A percentile compares a stretch with the other conserved stretches of the same genome.
Conservation (phyloP, 2,329 filamentous ascomycete genomes). For the Fusarium temperatum region DNA sequence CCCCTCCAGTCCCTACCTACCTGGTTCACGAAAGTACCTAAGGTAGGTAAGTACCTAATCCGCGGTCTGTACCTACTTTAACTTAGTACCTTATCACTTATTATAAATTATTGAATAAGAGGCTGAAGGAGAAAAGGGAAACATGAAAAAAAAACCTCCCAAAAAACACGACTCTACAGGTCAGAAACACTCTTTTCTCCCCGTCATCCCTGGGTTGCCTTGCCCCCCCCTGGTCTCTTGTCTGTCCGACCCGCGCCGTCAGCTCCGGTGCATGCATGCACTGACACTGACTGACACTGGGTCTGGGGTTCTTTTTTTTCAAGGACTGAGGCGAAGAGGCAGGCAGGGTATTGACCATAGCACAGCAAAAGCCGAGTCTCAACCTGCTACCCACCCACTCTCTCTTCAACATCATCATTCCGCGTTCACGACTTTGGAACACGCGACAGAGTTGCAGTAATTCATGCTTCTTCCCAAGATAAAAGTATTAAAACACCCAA, state of each 20-base stretch:
- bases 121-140: background rate
- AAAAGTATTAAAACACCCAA: conserved; percentile 38
- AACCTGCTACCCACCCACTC: conserved; percentile 37
- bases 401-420: conserved; percentile 38
- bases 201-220: conserved; percentile 5
- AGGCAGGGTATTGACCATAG: conserved; percentile 20
- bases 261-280: conserved; percentile 34
- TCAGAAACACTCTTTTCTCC: conserved; percentile 1
- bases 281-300: conserved; percentile 27
- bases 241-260: conserved; percentile 38
- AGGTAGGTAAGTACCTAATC: background rate
- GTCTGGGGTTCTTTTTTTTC: conserved; percentile 13
- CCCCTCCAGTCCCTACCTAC: background rate
- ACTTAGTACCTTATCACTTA: background rate
- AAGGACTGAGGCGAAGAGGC: conserved; percentile 18
- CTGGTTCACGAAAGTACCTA: background rate
- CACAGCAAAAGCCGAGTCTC: conserved; percentile 27
- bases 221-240: conserved; percentile 24
- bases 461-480: conserved; percentile 46
- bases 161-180: background rate
- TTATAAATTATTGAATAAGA: conserved; percentile 3
- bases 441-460: conserved; percentile 46
- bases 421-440: conserved; percentile 45
- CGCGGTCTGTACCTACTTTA: background rate
- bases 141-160: background rate